A percentile compares a stretch with the other conserved stretches of the same genome.
Conservation (phyloP, 108 stramenopile species). For the Thalassiosira profunda region DNA sequence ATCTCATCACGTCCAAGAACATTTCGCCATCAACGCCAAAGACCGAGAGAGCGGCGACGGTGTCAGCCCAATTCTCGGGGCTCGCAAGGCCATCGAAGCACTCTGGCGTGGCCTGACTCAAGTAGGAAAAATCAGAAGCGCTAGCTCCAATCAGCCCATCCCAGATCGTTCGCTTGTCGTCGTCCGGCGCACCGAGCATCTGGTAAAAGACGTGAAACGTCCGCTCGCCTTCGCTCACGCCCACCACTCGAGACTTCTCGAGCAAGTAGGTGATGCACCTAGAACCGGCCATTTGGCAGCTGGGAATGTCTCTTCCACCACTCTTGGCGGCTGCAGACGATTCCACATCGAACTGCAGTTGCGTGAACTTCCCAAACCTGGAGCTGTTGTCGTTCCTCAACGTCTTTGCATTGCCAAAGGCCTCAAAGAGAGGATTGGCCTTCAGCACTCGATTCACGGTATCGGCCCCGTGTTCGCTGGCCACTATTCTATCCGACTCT, state of each 20-base stretch:
- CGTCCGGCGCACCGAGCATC: slow-evolving; percentile 87
- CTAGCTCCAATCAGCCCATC: slow-evolving; percentile 70
- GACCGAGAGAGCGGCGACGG: slow-evolving; percentile 64
- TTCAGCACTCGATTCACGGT: slow-evolving; percentile 86
- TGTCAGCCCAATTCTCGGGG: slow-evolving; percentile 83
- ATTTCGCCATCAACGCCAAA: slow-evolving; percentile 78
- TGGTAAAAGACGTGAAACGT: slow-evolving; percentile 99
- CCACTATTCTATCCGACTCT: slow-evolving; percentile 21
- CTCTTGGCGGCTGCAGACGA: slow-evolving; percentile 40
- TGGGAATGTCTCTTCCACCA: slow-evolving; percentile 47
- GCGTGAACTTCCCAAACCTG: slow-evolving; percentile 94
- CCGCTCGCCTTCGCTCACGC: slow-evolving; percentile 94
- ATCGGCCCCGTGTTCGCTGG: slow-evolving; percentile 38
- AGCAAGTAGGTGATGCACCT: slow-evolving; percentile 92
- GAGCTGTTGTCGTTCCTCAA: slow-evolving; percentile 88
- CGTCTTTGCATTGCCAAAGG: slow-evolving; percentile 95
- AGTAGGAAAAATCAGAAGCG: slow-evolving; percentile 72
- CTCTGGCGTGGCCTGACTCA: slow-evolving; percentile 53
- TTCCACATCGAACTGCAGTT: slow-evolving; percentile 83
- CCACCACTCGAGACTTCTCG: slow-evolving; percentile 96
- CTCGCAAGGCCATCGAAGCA: slow-evolving; percentile 89
- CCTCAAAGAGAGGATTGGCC: slow-evolving; percentile 94
- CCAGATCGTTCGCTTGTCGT: slow-evolving; percentile 69
- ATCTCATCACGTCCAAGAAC: slow-evolving; percentile 65
- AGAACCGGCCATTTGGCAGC: slow-evolving; percentile 76